Evolutionary conservation across 2,329 filamentous ascomycete species (phyloP).

Genomic region (Clonostachys chloroleuca): DNA sequence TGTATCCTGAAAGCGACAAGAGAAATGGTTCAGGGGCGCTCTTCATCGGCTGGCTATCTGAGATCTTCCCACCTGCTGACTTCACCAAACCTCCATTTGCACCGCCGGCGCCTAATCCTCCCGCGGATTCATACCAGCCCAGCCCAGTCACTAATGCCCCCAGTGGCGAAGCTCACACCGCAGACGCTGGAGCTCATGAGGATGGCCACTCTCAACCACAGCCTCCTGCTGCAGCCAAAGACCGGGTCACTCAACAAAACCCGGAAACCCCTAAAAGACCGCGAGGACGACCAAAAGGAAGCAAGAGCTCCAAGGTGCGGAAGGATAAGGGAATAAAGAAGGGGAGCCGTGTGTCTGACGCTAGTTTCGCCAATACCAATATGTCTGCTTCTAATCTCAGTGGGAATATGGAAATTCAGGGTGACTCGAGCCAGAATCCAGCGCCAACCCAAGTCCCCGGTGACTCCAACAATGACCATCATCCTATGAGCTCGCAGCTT

Average conservation of each 20-base stretch:
- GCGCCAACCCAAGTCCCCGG: background rate
- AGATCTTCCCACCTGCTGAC: constrained; percentile 51
- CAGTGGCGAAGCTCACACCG: too few relatives aligned
- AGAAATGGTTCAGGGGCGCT: constrained; percentile 52
- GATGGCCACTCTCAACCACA: too few relatives aligned
- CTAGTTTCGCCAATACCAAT: background rate
- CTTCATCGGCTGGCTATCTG: constrained; percentile 58
- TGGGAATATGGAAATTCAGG: background rate
- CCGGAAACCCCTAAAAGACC: constrained; percentile 28
- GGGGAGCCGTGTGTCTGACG: background rate
- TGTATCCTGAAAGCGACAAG: constrained; percentile 51
- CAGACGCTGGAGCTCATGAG: too few relatives aligned
- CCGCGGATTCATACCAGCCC: constrained; percentile 1
- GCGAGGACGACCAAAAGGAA: constrained; percentile 53
- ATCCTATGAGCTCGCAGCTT: background rate
- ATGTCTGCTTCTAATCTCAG: too few relatives aligned
- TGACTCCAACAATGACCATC: too few relatives aligned
- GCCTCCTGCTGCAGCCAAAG: too few relatives aligned
- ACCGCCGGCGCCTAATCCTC: background rate
- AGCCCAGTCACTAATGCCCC: background rate
- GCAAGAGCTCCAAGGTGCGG: constrained; percentile 25
- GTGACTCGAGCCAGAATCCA: background rate
- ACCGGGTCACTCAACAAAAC: too few relatives aligned
- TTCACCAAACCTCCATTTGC: constrained; percentile 3
- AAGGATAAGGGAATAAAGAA: constrained; percentile 52